These are phyloP conservation scores for Fusarium luffae DNA, from an alignment of 2,329 filamentous ascomycete species.

Conservation along the genomic window DNA sequence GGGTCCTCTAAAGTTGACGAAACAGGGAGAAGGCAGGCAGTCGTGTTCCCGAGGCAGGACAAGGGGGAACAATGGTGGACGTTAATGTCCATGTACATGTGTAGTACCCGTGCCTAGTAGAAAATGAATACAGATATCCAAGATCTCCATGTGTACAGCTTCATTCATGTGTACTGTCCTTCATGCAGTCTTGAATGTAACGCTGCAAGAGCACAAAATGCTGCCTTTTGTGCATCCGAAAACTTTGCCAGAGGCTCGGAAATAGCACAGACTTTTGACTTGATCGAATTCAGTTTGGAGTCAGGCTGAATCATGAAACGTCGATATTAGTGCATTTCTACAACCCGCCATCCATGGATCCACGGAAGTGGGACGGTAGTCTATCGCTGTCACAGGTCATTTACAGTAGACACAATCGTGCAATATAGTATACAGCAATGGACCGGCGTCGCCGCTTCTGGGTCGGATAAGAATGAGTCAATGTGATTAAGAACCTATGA, in stretches of 20 bases:
- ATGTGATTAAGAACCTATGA: not conserved
- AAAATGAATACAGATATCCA: not conserved
- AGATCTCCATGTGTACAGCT: not conserved
- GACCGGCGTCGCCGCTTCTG: slow-evolving; percentile 27
- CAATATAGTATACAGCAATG: not conserved
- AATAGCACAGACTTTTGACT: slow-evolving; percentile 15
- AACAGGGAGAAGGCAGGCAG: slow-evolving; percentile 33
- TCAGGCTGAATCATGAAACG: slow-evolving; percentile 33
- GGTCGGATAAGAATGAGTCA: slow-evolving; percentile 7
- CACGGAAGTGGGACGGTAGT: slow-evolving; percentile 13
- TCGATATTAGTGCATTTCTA: slow-evolving; percentile 24
- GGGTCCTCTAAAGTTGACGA: slow-evolving; percentile 37
- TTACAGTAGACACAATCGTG: not conserved
- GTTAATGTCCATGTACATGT: not conserved
- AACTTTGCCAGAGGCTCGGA: not conserved
- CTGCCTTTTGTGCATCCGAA: not conserved
- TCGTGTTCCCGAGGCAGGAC: slow-evolving; percentile 27
- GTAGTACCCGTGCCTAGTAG: slow-evolving; percentile 4
- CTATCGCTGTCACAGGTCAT: slow-evolving; percentile 4
- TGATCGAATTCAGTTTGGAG: slow-evolving; percentile 7
- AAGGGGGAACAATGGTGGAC: slow-evolving; percentile 25
- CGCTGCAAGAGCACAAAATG: not conserved
- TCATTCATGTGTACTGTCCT: not conserved
- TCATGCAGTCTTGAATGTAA: not conserved
- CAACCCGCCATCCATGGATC: not conserved